A percentile compares a stretch with the other conserved stretches of the same genome.
Conservation (phyloP, 2,329 filamentous ascomycete genomes). For the Penicillium sumatraense region DNA sequence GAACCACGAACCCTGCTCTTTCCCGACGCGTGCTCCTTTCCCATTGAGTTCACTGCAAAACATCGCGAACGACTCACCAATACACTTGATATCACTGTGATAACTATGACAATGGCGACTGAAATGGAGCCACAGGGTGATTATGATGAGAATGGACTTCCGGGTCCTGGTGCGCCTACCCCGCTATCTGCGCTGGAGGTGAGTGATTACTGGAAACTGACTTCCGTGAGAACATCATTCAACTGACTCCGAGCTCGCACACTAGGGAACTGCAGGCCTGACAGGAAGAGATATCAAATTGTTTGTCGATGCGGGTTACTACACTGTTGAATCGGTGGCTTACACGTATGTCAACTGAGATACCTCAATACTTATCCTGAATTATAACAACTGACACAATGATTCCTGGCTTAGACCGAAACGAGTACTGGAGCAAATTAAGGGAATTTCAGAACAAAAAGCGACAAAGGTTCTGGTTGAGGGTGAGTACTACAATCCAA, state of each 20-base stretch:
- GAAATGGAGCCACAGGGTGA: constrained; percentile 71
- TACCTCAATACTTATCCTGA: neutral
- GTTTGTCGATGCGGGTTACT: constrained; percentile 86
- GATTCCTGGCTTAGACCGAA: constrained; percentile 55
- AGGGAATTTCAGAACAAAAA: constrained; percentile 97
- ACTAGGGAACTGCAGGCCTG: constrained; percentile 82
- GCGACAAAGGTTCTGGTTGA: constrained; percentile 88
- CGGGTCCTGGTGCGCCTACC: constrained; percentile 90
- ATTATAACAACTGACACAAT: constrained; percentile 5
- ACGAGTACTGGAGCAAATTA: constrained; percentile 87
- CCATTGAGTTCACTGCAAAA: neutral
- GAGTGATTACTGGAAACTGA: constrained; percentile 32
- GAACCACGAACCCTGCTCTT: neutral
- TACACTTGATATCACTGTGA: neutral
- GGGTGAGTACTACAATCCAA: constrained; percentile 57
- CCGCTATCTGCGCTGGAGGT: constrained; percentile 86
- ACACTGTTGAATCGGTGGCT: constrained; percentile 93
- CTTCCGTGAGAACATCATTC: neutral
- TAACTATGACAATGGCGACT: constrained; percentile 40
- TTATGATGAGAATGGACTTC: constrained; percentile 73
- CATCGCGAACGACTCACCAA: no score
- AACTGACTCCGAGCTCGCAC: neutral
- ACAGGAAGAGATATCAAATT: constrained; percentile 96
- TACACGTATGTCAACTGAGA: constrained; percentile 70
- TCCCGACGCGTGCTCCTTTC: constrained; percentile 20